phyloP scores from a whole-genome alignment of 768 basidiomycete species.

The Agrocybe pediades region DNA sequence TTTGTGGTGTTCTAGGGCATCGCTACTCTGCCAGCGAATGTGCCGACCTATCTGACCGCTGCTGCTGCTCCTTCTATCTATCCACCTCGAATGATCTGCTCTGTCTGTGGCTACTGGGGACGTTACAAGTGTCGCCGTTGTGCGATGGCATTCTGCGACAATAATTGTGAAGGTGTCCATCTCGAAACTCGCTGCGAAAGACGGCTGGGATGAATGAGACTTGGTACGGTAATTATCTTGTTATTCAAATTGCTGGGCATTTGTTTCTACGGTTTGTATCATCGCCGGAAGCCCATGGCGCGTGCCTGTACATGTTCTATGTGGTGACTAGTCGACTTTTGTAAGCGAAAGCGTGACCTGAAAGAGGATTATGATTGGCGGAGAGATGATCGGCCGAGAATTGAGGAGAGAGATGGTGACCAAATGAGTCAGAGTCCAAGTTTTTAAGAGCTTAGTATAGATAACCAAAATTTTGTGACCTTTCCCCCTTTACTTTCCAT shows the following conservation, averaged over 20 bases:
- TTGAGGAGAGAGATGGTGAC: slow-evolving; percentile 4
- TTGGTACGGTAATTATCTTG: too few relatives aligned
- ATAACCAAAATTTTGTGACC: slow-evolving; percentile 13
- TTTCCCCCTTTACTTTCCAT: slow-evolving; percentile 9
- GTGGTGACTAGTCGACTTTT: too few relatives aligned
- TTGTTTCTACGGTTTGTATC: too few relatives aligned
- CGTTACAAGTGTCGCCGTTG: slow-evolving; percentile 79
- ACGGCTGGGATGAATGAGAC: slow-evolving; percentile 49
- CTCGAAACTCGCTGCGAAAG: slow-evolving; percentile 81
- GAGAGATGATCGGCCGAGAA: neutral
- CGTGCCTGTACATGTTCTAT: too few relatives aligned
- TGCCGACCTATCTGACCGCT: slow-evolving; percentile 75
- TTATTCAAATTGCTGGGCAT: too few relatives aligned
- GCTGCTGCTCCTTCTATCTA: slow-evolving; percentile 57
- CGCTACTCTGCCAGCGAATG: slow-evolving; percentile 47
- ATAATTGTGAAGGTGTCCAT: slow-evolving; percentile 73
- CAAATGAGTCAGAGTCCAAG: slow-evolving; percentile 5
- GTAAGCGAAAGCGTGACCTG: neutral
- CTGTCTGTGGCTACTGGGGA: slow-evolving; percentile 88
- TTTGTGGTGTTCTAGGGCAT: slow-evolving; percentile 48
- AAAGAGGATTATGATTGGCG: neutral
- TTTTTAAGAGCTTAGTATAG: slow-evolving; percentile 5
- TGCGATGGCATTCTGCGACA: slow-evolving; percentile 74
- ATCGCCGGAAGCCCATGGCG: too few relatives aligned
- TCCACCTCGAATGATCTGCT: slow-evolving; percentile 74